Percentiles rank a stretch among this genome's conserved stretches.
These are phyloP conservation scores for Medicago truncatula DNA, from an alignment of 306 rosid species.

Conservation along the genomic window MtrunA17r5.0-ANR NC_053044.1:1887501-1888000, in stretches of 20 bases:
- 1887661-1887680: not conserved
- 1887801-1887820: no score
- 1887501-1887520: no score
- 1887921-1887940: slow-evolving; percentile 45
- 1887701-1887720: no score
- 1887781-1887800: slow-evolving; percentile 9
- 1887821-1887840: not conserved
- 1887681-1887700: no score
- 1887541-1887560: no score
- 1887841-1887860: slow-evolving; percentile 14
- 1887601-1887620: no score
- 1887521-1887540: no score
- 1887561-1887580: no score
- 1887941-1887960: slow-evolving; percentile 21
- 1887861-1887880: slow-evolving; percentile 44
- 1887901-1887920: slow-evolving; percentile 61
- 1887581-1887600: no score
- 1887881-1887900: slow-evolving; percentile 79
- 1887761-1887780: not conserved
- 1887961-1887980: slow-evolving; percentile 2
- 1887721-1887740: no score
- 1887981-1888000: slow-evolving; percentile 30
- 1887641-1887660: no score
- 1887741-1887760: not conserved
- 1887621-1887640: no score